Evolutionary conservation across 352 stramenopile species (phyloP), one percentile per base, ranked within the genome.

Genomic region (Pythium pyrilobum): DNA sequence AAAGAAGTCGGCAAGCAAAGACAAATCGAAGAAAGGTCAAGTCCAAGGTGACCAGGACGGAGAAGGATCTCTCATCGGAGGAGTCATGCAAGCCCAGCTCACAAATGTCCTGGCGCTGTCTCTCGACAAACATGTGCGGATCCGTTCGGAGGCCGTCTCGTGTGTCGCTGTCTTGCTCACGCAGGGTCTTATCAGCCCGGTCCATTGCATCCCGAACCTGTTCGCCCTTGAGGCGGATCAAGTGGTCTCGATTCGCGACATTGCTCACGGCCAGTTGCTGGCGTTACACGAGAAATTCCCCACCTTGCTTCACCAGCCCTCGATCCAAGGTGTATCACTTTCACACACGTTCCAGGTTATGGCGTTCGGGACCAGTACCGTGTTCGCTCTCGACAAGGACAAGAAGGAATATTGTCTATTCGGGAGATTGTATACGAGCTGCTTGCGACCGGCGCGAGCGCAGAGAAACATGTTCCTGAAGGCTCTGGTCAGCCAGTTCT

Each of bases 31-130:
- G 49, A 70, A 83, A 33, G 62, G 85, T 8, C 81, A 92, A 62
- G 76, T 95, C 21, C 76, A 86, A 62, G 82, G 85, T n/a, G 85
- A 95, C 37, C 85, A 93, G 59, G 81, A 93, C 71, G 81, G 77
- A 13, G 82, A 92, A 28, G 81, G 81, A 18, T 85, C 81, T 7
- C 69, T 93, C n/a, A 92, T 95, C 36, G 85, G 83, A 25, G 83
- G 83, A 27, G 74, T 95, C 12, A 92, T 93, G 81, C 82, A 93
- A 58, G 83, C 71, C n/a, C 79, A 95, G 34, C 59, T 95, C 12
- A 43, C 44, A 11, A 84, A 88, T 32, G 66, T 92, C 11, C 59
- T 93, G 50, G 20, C 41, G 21, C 39, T 92, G n/a, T 69, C 67
- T 16, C 31, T 87, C 4, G 55, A 80, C 6, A 85, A 85, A 20